phyloP scores from a whole-genome alignment of 176 grass and related monocot species.

The Triticum urartu region DNA sequence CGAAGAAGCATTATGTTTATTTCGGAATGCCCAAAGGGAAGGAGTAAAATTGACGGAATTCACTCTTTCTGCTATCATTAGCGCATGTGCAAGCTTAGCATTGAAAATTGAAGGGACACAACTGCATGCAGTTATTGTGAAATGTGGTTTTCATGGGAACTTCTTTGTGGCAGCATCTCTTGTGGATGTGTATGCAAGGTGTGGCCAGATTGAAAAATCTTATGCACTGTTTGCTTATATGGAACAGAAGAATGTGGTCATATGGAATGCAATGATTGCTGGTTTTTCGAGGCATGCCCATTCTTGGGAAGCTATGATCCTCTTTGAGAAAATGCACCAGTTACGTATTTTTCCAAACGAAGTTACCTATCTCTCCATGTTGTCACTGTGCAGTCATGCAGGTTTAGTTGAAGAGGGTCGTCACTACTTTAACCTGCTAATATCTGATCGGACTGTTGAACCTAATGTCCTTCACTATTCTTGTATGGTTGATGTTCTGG shows the following conservation, averaged over 20 bases:
- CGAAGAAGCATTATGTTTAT: slow-evolving; percentile 47
- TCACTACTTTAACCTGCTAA: slow-evolving; percentile 47
- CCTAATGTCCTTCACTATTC: slow-evolving; percentile 78
- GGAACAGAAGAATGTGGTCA: slow-evolving; percentile 47
- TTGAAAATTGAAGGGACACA: slow-evolving; percentile 57
- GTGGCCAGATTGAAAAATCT: slow-evolving; percentile 49
- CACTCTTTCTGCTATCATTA: slow-evolving; percentile 58
- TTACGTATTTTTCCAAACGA: slow-evolving; percentile 46
- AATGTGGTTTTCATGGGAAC: slow-evolving; percentile 49
- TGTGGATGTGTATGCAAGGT: slow-evolving; percentile 63
- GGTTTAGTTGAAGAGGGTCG: slow-evolving; percentile 58
- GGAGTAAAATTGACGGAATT: slow-evolving; percentile 54
- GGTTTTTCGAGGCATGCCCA: slow-evolving; percentile 62
- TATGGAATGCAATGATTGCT: slow-evolving; percentile 70
- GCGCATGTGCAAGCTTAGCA: slow-evolving; percentile 55
- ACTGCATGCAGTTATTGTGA: slow-evolving; percentile 43
- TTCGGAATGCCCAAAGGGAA: slow-evolving; percentile 38
- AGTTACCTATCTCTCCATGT: slow-evolving; percentile 54
- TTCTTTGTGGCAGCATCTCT: slow-evolving; percentile 59
- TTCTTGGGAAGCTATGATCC: slow-evolving; percentile 60
- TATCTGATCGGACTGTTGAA: slow-evolving; percentile 41
- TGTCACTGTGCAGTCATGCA: slow-evolving; percentile 53
- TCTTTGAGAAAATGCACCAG: slow-evolving; percentile 81
- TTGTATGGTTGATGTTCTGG: slow-evolving; percentile 70
- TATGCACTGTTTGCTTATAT: slow-evolving; percentile 51